These are phyloP conservation scores for Rhynchospora pubera DNA, from an alignment of 176 grass and related monocot species.

Conservation along the genomic window DNA sequence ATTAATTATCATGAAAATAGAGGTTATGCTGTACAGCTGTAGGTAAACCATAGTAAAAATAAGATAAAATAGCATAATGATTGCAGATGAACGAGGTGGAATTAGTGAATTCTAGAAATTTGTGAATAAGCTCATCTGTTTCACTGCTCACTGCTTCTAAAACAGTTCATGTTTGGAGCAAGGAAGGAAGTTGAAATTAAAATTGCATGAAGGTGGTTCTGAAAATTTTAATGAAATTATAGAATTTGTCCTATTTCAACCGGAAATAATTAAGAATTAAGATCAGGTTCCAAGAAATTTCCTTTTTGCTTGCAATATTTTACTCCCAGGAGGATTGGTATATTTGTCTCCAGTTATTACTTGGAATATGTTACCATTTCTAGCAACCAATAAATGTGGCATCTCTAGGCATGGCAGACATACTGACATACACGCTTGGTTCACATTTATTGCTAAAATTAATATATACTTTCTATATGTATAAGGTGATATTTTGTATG, in stretches of 20 bases:
- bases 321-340: too few species aligned
- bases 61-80: background rate
- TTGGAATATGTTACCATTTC: too few species aligned
- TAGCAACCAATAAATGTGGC: background rate
- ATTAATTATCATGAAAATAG: too few species aligned
- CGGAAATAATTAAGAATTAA: too few species aligned
- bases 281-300: too few species aligned
- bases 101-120: background rate
- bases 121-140: background rate
- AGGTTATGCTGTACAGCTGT: background rate
- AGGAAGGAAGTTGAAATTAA: too few species aligned
- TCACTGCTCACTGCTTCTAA: background rate
- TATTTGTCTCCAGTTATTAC: too few species aligned
- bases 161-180: background rate
- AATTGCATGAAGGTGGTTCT: too few species aligned
- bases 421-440: background rate
- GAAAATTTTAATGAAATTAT: too few species aligned
- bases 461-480: too few species aligned
- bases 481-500: too few species aligned
- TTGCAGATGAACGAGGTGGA: background rate
- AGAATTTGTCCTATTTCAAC: background rate
- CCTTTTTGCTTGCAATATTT: too few species aligned
- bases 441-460: background rate
- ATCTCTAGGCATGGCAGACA: background rate
- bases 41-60: background rate